Evolutionary conservation across 2,329 filamentous ascomycete genomes (phyloP).

Genomic region (Eurotiales sp.): DNA sequence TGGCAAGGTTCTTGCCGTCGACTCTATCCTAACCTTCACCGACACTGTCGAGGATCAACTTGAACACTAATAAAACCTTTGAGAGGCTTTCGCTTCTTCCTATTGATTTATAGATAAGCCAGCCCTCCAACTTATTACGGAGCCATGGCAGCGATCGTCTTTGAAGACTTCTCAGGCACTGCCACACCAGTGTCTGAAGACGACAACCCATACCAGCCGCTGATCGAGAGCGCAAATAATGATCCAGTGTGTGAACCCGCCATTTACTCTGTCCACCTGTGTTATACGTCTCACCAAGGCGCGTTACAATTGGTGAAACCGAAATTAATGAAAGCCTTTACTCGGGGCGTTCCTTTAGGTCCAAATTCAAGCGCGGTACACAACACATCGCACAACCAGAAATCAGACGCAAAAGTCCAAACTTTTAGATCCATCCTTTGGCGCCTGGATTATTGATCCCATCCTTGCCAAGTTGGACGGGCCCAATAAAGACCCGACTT

Average conservation of each 20-base stretch:
- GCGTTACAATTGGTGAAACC: no score
- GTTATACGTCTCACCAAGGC: no score
- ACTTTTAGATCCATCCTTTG: conserved; percentile 65
- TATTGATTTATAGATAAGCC: no score
- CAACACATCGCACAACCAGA: conserved; percentile 67
- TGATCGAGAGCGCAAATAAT: conserved; percentile 65
- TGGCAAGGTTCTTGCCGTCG: no score
- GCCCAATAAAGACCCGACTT: conserved; percentile 62
- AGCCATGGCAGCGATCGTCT: conserved; percentile 25
- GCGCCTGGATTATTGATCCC: conserved; percentile 70
- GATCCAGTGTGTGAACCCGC: conserved; percentile 55
- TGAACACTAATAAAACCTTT: no score
- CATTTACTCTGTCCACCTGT: no score
- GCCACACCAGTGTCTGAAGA: conserved; percentile 24
- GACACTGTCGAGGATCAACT: no score
- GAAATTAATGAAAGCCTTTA: neutral
- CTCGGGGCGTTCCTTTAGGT: conserved; percentile 5
- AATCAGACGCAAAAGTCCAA: conserved; percentile 72
- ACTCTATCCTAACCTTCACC: no score
- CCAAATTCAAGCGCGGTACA: conserved; percentile 69
- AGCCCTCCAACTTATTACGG: no score
- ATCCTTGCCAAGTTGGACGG: conserved; percentile 68
- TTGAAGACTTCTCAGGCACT: conserved; percentile 35
- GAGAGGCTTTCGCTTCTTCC: no score
- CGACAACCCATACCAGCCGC: conserved; percentile 71